Evolutionary conservation across 2,329 filamentous ascomycete genomes (phyloP), one percentile per base, ranked within the genome.

Genomic region (Epicoccum nigrum): DNA sequence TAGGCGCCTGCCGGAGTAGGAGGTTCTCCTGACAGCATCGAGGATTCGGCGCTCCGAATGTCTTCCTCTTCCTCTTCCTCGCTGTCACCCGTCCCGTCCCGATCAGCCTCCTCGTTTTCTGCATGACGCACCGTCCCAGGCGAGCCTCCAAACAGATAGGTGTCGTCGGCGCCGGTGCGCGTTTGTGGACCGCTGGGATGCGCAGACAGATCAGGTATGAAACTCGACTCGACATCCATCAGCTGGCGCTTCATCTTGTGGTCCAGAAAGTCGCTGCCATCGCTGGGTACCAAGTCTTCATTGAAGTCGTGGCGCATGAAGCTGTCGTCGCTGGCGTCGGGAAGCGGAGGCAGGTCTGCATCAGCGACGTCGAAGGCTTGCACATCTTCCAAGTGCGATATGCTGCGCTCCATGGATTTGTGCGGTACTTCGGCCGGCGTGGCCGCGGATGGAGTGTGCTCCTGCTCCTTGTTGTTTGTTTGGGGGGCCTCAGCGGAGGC

Each of bases 221-320:
- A 86, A 62, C 83, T 86, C 3, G 84, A 86, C 65, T 86, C 84
- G 47, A 86, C 77, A 58, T 86, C 83, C 76, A 83, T 79, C 56
- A 86, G 67, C 56, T 81, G 81, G 50, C 79, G 76, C 58, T 79
- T 79, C 81, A 86, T 85, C 61, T 84, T 83, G 44, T 74, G 74
- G 67, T 86, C 83, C 59, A 84, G 78, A 28, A 85, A 56, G 12
- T 65, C 71, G 51, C 74, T 75, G 28, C 64, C 74, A 32, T 77
- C 75, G 45, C 65, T 68, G n/a, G 67, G 63, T 13, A 27, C 43
- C 11, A 65, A 56, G 54, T 59, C 65, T 39, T 72, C 65, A 16
- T 56, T 61, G 35, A 65, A 59, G 46, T 66, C 63, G 41, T 65
- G 56, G 37, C 65, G 64, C 43, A 74, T 63, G 60, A 74, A 74